Evolutionary conservation across 2,329 filamentous ascomycete genomes (phyloP), one percentile per base, ranked within the genome.

Genomic region (Aureobasidium lini): DNA sequence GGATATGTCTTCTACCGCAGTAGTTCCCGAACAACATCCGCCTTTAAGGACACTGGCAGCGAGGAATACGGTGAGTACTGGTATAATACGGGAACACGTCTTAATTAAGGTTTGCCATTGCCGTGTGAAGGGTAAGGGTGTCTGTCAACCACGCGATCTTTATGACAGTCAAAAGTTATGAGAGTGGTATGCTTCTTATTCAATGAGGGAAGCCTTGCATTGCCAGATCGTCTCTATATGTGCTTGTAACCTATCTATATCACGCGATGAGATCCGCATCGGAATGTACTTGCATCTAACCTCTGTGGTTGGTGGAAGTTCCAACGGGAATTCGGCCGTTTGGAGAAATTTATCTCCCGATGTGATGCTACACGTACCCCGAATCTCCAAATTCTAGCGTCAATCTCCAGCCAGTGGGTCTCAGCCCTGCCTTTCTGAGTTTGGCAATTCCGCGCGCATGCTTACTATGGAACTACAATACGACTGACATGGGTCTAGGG

Each of bases 231-330:
- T 28, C 7, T n/a, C 6, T 52, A 7, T 13, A 6, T 52, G 13
- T 16, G 23, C 23, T 18, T 31, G 15, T 39, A 16, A 16, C 13
- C 31, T 40, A 23, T 31, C 15, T 16, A 7, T 40, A 40, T n/a
- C 36, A 40, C 16, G 36, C 48, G 23, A n/a, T 13, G 16, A 39
- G 23, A 2, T 52, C 9, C 23, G 28, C 34, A 29, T 40, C 8
- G 48, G 48, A 52, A 40, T 40, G 34, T 16, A 29, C 11, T 52
- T 52, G 36, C 31, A 16, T 29, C 23, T 36, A 9, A 13, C 18
- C 13, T n/a, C n/a, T n/a, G 13, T 52, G 48, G 48, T 52, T 52
- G 48, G 48, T 52, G 48, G 48, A 52, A 52, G 36, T 50, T 50
- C 47, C 32, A 28, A 16, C 47, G 34, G 32, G 15, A 49, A 52